These are phyloP conservation scores for Verticillium tricorpus DNA, from an alignment of 2,329 filamentous ascomycete genomes.

Conservation along the genomic window DNA sequence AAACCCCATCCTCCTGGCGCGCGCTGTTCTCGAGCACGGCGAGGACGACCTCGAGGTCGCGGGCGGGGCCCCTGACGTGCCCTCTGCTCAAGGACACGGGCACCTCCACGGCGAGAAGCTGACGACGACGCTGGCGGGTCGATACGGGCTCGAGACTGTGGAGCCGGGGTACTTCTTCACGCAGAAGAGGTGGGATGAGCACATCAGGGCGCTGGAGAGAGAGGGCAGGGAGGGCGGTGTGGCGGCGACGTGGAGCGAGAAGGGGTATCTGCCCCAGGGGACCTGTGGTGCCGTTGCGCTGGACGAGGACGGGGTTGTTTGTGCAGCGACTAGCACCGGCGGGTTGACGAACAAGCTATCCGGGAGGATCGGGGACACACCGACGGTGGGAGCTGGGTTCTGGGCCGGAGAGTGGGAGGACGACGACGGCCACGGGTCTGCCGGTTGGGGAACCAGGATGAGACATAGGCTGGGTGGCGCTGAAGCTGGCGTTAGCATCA, in stretches of 20 bases:
- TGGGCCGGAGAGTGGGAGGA: slow-evolving; percentile 83
- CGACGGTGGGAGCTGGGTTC: slow-evolving; percentile 77
- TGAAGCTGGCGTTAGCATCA: slow-evolving; percentile 26
- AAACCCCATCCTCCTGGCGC: slow-evolving; percentile 73
- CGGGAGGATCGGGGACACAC: slow-evolving; percentile 81
- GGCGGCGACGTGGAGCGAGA: slow-evolving; percentile 49
- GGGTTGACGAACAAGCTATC: slow-evolving; percentile 87
- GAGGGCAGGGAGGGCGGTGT: slow-evolving; percentile 32
- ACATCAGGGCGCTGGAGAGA: slow-evolving; percentile 53
- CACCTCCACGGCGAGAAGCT: slow-evolving; percentile 55
- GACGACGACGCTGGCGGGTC: slow-evolving; percentile 57
- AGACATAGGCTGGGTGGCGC: slow-evolving; percentile 1
- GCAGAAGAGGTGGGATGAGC: slow-evolving; percentile 73
- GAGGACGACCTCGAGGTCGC: slow-evolving; percentile 51
- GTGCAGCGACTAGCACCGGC: slow-evolving; percentile 63
- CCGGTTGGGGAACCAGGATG: slow-evolving; percentile 6
- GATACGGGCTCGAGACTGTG: slow-evolving; percentile 68
- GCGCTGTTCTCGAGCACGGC: slow-evolving; percentile 63
- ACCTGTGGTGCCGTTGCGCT: slow-evolving; percentile 81
- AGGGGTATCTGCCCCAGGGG: slow-evolving; percentile 73
- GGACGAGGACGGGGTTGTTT: slow-evolving; percentile 70
- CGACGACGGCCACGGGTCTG: slow-evolving; percentile 26
- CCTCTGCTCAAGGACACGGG: slow-evolving; percentile 63
- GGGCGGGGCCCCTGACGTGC: slow-evolving; percentile 35
- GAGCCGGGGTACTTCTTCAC: slow-evolving; percentile 74